Evolutionary conservation across 345 rosid species (phyloP), one percentile per base, ranked within the genome.

Genomic region (Gossypium arboreum): DNA sequence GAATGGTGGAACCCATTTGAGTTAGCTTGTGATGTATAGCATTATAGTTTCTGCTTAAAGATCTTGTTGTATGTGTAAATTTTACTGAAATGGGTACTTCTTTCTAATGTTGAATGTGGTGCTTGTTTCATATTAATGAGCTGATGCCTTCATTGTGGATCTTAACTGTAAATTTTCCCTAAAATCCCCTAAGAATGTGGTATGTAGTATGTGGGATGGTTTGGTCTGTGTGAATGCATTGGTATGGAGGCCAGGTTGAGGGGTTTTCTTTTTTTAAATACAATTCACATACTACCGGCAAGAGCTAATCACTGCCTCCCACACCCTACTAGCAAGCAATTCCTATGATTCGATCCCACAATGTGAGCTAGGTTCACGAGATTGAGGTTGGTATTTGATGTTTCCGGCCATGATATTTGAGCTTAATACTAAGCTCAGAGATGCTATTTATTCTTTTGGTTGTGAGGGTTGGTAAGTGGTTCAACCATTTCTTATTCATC

Each of bases 51-150:
- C 41, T 66, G 75, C 65, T 56, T 71, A 52, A 60, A 64, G 34
- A 75, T 41, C 71, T 71, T 77, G 22, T 24, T 56, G 9, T 60
- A 63, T 75, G 12, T 78, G 68, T 72, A 72, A 57, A 81, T 81
- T 78, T 75, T 41, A 76, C 52, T 9, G 61, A 72, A 75, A 67
- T 54, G 20, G 39, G 11, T 48, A 73, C 48, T 17, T n/a, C 41
- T 18, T 48, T 56, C 59, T 57, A 62, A 63, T 55, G 44, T 51
- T 41, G 51, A 25, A 7, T 79, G 34, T 3, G 2, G 25, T 52
- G 54, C 27, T 51, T 54, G 75, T 51, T 43, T 67, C 80, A 12
- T 56, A 17, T 64, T 13, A 51, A 73, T 80, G 25, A 69, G 75
- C 54, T 55, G 43, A 68, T 76, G 72, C 71, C 59, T 2, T 50